phyloP scores from a whole-genome alignment of 2,329 filamentous ascomycete species.

The Colletotrichum sp. region DNA sequence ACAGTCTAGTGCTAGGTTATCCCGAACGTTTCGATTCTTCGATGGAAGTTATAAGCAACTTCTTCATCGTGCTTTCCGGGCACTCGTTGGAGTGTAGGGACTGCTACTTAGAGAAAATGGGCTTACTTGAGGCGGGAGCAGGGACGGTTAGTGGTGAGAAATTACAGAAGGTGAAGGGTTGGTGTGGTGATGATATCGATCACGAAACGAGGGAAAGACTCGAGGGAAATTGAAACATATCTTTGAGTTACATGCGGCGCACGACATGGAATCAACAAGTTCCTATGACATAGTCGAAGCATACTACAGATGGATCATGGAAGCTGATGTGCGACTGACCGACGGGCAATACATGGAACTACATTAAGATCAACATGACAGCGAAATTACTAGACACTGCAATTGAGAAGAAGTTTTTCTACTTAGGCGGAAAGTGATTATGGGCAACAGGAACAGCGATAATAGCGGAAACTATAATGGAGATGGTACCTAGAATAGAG shows the following conservation, averaged over 20 bases:
- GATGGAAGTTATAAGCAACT: not conserved
- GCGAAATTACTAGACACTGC: not conserved
- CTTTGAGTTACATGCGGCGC: fast-evolving
- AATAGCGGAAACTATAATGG: not conserved
- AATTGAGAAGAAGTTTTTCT: not conserved
- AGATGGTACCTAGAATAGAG: not conserved
- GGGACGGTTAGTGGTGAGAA: not conserved
- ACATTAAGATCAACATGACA: not conserved
- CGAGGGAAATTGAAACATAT: not conserved
- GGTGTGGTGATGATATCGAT: not conserved
- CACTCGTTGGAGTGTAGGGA: not conserved
- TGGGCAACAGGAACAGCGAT: not conserved
- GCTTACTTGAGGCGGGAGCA: not conserved
- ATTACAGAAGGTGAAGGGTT: not conserved
- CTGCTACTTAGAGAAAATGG: not conserved
- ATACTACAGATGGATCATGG: not conserved
- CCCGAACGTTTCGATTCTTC: not conserved
- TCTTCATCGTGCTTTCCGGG: not conserved
- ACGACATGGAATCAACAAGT: not conserved
- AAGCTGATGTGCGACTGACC: not conserved
- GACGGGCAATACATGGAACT: not conserved
- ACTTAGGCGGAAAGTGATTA: not conserved
- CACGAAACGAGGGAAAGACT: not conserved
- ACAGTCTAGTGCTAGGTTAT: fast-evolving
- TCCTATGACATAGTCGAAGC: not conserved